Evolutionary conservation across 2,329 filamentous ascomycete species (phyloP).

Genomic region (Trichoderma brevicompactum): DNA sequence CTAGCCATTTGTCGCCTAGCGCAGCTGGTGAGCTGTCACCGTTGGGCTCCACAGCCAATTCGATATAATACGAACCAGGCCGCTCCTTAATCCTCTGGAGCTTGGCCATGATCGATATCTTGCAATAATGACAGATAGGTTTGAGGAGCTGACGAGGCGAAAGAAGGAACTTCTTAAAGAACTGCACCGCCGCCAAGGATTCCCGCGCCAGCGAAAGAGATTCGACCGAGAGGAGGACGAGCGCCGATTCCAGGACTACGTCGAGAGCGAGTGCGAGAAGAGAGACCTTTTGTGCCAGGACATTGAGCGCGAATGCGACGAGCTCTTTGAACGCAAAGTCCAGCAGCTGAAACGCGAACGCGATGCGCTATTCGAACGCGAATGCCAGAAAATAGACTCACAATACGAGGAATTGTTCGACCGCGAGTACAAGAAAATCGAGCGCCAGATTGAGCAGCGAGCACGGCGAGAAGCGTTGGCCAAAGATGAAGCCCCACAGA

Average conservation of each 20-base stretch:
- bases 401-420: conserved; percentile 17
- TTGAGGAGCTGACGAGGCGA: conserved; percentile 1
- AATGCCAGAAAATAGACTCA: background rate
- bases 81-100: background rate
- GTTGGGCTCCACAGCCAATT: conserved; percentile 8
- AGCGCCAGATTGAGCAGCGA: conserved; percentile 4
- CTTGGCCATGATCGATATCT: background rate
- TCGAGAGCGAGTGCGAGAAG: background rate
- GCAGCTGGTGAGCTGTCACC: conserved; percentile 21
- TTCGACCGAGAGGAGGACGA: conserved; percentile 20
- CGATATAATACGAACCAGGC: conserved; percentile 4
- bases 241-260: conserved; percentile 3
- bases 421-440: conserved; percentile 1
- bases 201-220: conserved; percentile 12
- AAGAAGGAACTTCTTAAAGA: conserved; percentile 8
- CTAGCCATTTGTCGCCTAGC: conserved; percentile 9
- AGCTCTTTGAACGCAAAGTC: background rate
- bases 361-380: conserved; percentile 2
- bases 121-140: conserved; percentile 12
- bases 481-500: background rate
- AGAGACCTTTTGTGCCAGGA: background rate
- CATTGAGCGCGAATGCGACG: conserved; percentile 3
- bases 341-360: conserved; percentile 14
- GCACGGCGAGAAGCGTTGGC: background rate
- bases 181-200: conserved; percentile 4